Base-by-base conservation (phyloP, 1,284 basidiomycete genomes). In the Cystobasidium sp. region DNA sequence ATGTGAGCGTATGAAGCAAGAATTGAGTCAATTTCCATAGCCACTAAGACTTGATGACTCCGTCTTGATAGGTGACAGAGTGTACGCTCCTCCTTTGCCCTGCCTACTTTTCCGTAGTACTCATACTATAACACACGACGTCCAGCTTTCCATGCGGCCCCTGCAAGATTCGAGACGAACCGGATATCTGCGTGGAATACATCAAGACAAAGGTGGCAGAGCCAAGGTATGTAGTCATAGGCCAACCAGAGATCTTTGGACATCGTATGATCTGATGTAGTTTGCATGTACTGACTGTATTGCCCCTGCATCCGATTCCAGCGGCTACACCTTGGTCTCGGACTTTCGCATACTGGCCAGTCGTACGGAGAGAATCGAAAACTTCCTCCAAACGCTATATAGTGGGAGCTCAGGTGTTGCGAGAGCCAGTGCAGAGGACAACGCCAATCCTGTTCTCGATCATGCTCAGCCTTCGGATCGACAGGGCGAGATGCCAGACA, bases 321-420 rank as follows among this genome's bases (percentile, higher is more conserved):
- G 53, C 22, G 53, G 53, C 31, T 56, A 56, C 53, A 56, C 53
- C 12, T 24, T 56, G 53, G 53, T 56, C 3, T 56, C 53, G 2
- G 53, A 56, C 22, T 56, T 56, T 56, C 53, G 53, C 14, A 56
- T 56, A 16, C 22, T 56, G 1, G 53, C 53, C 22, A 56, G 31
- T 12, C 53, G 53, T 1, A 37, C 22, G 1, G 53, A 20, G n/a
- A 20, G 22, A 22, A 12, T 56, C 20, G 53, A 56, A 24, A 14
- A 56, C 14, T 56, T 56, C 53, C 53, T 56, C 14, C n/a, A 20
- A 8, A n/a, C 53, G 22, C 16, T 56, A 12, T 56, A 56, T 56
- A 14, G 53, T 3, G 20, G 22, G 3, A 18, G 14, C 16, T 31
- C 31, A 31, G 31, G 31, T 31, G 31, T 5, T 31, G 31, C 31